phyloP scores from a whole-genome alignment of 2,329 filamentous ascomycete genomes.

The Elsinoe perseae region DNA sequence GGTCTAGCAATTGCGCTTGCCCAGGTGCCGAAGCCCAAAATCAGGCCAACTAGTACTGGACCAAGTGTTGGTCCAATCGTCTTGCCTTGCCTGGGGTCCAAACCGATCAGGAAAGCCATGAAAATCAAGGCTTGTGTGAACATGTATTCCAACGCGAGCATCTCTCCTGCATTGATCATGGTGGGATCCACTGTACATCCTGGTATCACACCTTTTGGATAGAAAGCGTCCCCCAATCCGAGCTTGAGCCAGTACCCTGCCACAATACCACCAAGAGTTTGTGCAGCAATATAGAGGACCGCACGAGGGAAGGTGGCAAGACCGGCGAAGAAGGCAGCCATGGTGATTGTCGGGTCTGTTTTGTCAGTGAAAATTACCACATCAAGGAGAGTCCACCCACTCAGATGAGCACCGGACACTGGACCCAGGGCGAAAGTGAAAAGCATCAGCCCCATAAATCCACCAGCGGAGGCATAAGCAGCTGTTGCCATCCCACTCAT shows the following conservation, averaged over 20 bases:
- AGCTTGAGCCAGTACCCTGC: conserved; percentile 22
- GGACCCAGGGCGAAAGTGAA: conserved; percentile 46
- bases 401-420: conserved; percentile 46
- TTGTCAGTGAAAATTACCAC: neutral
- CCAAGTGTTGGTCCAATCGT: conserved; percentile 44
- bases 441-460: conserved; percentile 30
- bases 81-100: conserved; percentile 46
- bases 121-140: conserved; percentile 41
- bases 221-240: conserved; percentile 21
- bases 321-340: conserved; percentile 45
- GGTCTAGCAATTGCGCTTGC: conserved; percentile 24
- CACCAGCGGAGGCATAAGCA: conserved; percentile 18
- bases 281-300: conserved; percentile 41
- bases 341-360: conserved; percentile 43
- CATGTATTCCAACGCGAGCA: conserved; percentile 43
- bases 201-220: conserved; percentile 10
- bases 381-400: neutral
- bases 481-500: neutral
- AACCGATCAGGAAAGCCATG: conserved; percentile 45
- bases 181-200: conserved; percentile 17
- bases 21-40: conserved; percentile 26
- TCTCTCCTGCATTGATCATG: conserved; percentile 20
- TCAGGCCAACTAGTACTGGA: conserved; percentile 42
- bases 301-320: conserved; percentile 44
- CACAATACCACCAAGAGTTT: conserved; percentile 36